Base-by-base conservation (phyloP, 768 basidiomycete genomes). In the Ramaria sp. region DNA sequence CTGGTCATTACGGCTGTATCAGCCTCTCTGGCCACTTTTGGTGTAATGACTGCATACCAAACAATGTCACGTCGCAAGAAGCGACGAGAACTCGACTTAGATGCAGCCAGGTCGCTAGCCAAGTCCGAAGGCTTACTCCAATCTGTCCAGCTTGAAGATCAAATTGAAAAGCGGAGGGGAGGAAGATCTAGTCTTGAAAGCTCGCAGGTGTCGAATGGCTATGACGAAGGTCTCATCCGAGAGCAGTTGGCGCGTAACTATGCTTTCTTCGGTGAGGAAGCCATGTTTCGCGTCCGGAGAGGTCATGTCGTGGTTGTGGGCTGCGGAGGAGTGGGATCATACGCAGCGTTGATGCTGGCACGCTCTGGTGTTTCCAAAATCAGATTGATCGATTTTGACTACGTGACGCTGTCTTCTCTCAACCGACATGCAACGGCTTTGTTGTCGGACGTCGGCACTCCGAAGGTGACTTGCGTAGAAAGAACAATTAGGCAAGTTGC, bases 261-360 rank as follows among this genome's bases (percentile, higher is more conserved):
- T 64, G 84, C 88, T 9, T 97, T 98, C 71, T 87, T 98, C 53
- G 92, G 91, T 0, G 88, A 94, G 33, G 88, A 91, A 37, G 81
- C 81, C 41, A 95, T 97, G 90, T 68, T 71, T 10, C 84, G 80
- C 65, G 77, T 98, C 53, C 77, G 96, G 53, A 65, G 74, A 9
- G 80, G 83, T 12, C 80, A 75, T 4, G 93, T 97, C 0, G 92
- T 91, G 17, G 73, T 98, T 19, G 85, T 99, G 3, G 96, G 96
- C 6, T 91, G 93, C 62, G 96, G 96, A 58, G 95, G 96, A 1
- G 96, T 99, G 0, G 96, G 96, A 0, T 93, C 90, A 65, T 95
- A 92, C 90, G 88, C 84, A 38, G 92, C 93, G 15, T 80, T 95
- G 33, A 95, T 95, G 95, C 81, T 92, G 27, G 85, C 83, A 46